These are phyloP conservation scores for Coemansia sp. DNA, from an alignment of 192 early-diverging fungal genomes.

Conservation along the genomic window DNA sequence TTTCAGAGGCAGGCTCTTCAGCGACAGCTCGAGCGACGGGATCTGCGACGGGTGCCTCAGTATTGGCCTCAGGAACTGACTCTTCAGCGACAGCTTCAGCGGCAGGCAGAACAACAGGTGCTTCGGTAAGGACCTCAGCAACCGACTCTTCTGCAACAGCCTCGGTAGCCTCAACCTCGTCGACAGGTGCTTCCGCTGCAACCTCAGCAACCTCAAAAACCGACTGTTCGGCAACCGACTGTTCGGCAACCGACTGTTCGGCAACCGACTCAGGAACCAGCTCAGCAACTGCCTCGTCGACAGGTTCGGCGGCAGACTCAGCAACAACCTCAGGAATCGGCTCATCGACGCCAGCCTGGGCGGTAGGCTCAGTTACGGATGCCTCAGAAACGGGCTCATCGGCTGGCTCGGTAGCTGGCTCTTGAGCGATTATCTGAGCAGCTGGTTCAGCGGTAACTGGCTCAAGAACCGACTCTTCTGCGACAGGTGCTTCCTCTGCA, in stretches of 20 bases:
- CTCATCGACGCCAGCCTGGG: conserved; percentile 2
- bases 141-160: neutral
- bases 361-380: neutral
- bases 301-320: neutral
- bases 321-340: conserved; percentile 5
- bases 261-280: too few species aligned
- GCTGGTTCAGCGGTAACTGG: neutral
- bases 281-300: too few species aligned
- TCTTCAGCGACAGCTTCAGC: neutral
- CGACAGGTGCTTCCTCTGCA: neutral
- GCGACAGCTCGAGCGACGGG: too few species aligned
- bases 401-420: neutral
- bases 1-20: too few species aligned
- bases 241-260: too few species aligned
- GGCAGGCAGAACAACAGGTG: neutral
- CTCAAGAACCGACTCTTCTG: neutral
- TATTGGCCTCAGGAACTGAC: neutral
- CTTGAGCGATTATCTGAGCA: neutral
- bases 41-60: neutral
- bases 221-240: too few species aligned
- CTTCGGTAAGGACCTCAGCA: neutral
- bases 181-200: too few species aligned
- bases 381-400: too few species aligned
- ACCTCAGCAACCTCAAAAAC: neutral
- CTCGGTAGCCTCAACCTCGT: too few species aligned